Evolutionary conservation across 352 stramenopile genomes (phyloP).

Genomic region (Phytophthora rubi): DNA sequence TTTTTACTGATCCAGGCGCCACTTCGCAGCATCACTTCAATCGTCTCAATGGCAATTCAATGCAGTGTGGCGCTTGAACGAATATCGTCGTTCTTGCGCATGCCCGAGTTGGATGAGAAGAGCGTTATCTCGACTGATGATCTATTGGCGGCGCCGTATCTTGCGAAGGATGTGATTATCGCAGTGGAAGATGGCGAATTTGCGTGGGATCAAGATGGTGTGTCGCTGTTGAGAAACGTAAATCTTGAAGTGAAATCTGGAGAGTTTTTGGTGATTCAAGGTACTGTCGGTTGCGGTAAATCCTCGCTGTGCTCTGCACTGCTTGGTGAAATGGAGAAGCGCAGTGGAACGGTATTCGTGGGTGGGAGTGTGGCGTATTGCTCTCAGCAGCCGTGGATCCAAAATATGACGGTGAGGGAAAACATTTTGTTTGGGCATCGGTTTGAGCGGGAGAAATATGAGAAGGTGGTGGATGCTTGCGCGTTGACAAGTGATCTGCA

Average conservation of each 20-base stretch:
- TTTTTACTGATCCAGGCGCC: slow-evolving; percentile 51
- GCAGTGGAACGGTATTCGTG: slow-evolving; percentile 45
- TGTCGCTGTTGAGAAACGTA: slow-evolving; percentile 32
- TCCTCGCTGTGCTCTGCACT: slow-evolving; percentile 52
- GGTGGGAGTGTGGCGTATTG: slow-evolving; percentile 66
- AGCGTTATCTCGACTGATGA: slow-evolving; percentile 43
- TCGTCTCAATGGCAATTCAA: slow-evolving; percentile 39
- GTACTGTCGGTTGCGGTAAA: slow-evolving; percentile 54
- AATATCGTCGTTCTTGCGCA: slow-evolving; percentile 34
- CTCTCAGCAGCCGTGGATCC: slow-evolving; percentile 94
- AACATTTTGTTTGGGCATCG: slow-evolving; percentile 95
- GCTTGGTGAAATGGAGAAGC: slow-evolving; percentile 81
- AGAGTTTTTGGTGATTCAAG: slow-evolving; percentile 57
- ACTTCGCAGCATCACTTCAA: slow-evolving; percentile 34
- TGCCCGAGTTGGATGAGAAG: slow-evolving; percentile 25
- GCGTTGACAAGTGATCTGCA: slow-evolving; percentile 86
- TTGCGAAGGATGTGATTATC: slow-evolving; percentile 40
- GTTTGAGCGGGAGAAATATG: slow-evolving; percentile 60
- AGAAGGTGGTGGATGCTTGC: slow-evolving; percentile 77
- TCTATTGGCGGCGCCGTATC: slow-evolving; percentile 25
- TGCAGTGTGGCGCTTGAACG: slow-evolving; percentile 40
- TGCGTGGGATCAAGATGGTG: slow-evolving; percentile 29
- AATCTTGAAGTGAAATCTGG: slow-evolving; percentile 45
- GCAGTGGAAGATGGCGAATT: slow-evolving; percentile 38
- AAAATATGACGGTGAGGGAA: slow-evolving; percentile 93